A percentile compares a stretch with the other conserved stretches of the same genome.
Conservation (phyloP, 1,284 basidiomycete species). For the Inonotus obliquus region DNA sequence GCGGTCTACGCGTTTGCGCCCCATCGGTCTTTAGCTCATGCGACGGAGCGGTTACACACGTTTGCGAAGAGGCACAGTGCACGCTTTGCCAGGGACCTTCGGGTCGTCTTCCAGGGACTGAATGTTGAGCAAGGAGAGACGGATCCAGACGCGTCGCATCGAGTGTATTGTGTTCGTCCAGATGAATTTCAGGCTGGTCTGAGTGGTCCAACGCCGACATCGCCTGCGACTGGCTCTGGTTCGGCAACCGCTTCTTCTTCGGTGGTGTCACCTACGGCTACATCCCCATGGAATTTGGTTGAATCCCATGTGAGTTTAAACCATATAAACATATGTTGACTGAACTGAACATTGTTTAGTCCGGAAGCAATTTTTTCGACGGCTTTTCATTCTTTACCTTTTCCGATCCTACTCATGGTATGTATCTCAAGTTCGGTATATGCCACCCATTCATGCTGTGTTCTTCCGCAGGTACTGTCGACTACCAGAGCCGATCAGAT, state of each 20-base stretch:
- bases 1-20: slow-evolving; percentile 10
- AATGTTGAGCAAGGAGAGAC: slow-evolving; percentile 28
- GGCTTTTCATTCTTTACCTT: slow-evolving; percentile 73
- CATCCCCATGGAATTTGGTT: slow-evolving; percentile 16
- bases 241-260: slow-evolving; percentile 7
- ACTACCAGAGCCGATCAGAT: slow-evolving; percentile 52
- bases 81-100: slow-evolving; percentile 60
- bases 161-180: slow-evolving; percentile 16
- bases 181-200: slow-evolving; percentile 6
- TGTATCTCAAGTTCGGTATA: slow-evolving; percentile 18
- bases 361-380: slow-evolving; percentile 70
- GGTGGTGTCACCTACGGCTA: slow-evolving; percentile 9
- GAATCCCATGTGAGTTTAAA: slow-evolving; percentile 13
- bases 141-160: slow-evolving; percentile 3
- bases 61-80: slow-evolving; percentile 47
- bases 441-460: not conserved
- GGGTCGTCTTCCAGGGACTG: slow-evolving; percentile 52
- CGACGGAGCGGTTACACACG: slow-evolving; percentile 32
- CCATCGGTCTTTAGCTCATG: slow-evolving; percentile 11
- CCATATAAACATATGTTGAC: not conserved
- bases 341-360: slow-evolving; percentile 31
- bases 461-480: slow-evolving; percentile 17
- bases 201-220: slow-evolving; percentile 10
- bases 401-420: slow-evolving; percentile 78
- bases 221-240: slow-evolving; percentile 14